Evolutionary conservation across 352 stramenopile species (phyloP).

Genomic region (Globisporangium barbulae): DNA sequence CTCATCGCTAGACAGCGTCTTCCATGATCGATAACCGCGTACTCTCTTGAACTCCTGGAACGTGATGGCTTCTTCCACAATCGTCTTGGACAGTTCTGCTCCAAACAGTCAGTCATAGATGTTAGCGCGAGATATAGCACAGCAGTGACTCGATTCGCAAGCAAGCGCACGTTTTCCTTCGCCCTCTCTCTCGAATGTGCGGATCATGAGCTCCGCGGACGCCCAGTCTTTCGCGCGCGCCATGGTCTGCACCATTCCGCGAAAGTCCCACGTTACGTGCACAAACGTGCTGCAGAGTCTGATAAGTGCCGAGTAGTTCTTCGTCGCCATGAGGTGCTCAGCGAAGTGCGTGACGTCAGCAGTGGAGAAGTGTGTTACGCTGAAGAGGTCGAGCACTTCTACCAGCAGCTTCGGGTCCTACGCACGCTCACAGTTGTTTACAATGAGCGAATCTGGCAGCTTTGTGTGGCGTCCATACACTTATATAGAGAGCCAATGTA

Average conservation of each 20-base stretch:
- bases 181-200: constrained; percentile 1
- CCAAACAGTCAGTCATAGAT: not conserved
- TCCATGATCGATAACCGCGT: not conserved
- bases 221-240: constrained; percentile 56
- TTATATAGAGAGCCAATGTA: too few relatives aligned
- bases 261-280: constrained; percentile 36
- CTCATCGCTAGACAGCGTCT: too few relatives aligned
- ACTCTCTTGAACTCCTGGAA: constrained; percentile 57
- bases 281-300: constrained; percentile 38
- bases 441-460: not conserved
- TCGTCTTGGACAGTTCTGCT: constrained; percentile 26
- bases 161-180: not conserved
- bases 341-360: constrained; percentile 20
- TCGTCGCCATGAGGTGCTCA: constrained; percentile 25
- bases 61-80: constrained; percentile 52
- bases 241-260: constrained; percentile 38
- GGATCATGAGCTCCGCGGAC: constrained; percentile 41
- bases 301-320: constrained; percentile 52
- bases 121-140: not conserved
- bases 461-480: too few relatives aligned
- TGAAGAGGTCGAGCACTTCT: constrained; percentile 55
- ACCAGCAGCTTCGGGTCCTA: constrained; percentile 59
- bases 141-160: too few relatives aligned
- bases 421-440: not conserved
- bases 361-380: constrained; percentile 22